These are phyloP conservation scores for Coniosporium tulheliwenetii DNA, from an alignment of 2,329 filamentous ascomycete genomes.

Conservation along the genomic window DNA sequence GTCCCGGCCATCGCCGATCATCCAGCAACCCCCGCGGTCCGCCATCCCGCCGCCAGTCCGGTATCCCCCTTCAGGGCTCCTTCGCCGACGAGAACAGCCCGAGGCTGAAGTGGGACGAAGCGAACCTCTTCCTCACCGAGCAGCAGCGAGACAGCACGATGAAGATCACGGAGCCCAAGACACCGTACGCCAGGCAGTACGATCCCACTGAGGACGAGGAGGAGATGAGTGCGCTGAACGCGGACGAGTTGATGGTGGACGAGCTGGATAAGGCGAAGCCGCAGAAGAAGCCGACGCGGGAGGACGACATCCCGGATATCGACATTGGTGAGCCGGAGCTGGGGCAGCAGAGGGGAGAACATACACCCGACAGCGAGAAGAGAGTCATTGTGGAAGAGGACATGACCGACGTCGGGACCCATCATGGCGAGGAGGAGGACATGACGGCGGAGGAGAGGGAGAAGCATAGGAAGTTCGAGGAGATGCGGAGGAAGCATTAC, in stretches of 20 bases:
- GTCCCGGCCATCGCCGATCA: conserved; percentile 60
- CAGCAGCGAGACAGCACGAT: conserved; percentile 91
- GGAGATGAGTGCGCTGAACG: conserved; percentile 50
- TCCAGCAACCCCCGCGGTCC: conserved; percentile 56
- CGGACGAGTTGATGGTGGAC: conserved; percentile 53
- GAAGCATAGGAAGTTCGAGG: conserved; percentile 86
- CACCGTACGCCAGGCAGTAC: conserved; percentile 85
- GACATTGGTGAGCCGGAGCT: conserved; percentile 82
- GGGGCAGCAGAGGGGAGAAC: conserved; percentile 18
- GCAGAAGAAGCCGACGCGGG: conserved; percentile 30
- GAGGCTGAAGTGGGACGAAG: conserved; percentile 95
- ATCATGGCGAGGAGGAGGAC: conserved; percentile 41
- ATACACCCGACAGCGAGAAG: conserved; percentile 41
- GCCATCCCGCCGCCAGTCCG: conserved; percentile 55
- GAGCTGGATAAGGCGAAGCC: conserved; percentile 43
- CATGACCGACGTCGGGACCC: conserved; percentile 28
- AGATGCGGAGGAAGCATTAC: conserved; percentile 89
- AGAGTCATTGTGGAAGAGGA: conserved; percentile 62
- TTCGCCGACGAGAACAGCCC: conserved; percentile 44
- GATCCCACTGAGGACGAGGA: conserved; percentile 78
- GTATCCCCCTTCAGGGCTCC: conserved; percentile 21
- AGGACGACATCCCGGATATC: conserved; percentile 79
- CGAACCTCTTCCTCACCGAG: conserved; percentile 91
- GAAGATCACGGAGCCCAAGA: conserved; percentile 99
- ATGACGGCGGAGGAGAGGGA: conserved; percentile 56